These are phyloP conservation scores for Actinomortierella ambigua DNA, from an alignment of 371 early-diverging fungal species.

Conservation along the genomic window DNA sequence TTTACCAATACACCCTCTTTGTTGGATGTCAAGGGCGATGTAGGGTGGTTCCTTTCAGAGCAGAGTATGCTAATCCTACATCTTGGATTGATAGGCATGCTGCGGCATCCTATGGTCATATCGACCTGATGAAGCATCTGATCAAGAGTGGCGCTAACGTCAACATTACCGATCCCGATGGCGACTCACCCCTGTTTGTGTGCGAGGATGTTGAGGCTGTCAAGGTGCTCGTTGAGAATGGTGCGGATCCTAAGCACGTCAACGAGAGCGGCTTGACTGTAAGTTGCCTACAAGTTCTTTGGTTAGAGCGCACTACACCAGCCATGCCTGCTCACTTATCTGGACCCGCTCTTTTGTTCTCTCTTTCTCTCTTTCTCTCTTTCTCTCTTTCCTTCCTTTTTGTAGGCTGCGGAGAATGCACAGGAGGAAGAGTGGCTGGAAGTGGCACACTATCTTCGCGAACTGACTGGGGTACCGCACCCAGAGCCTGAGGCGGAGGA, in stretches of 20 bases:
- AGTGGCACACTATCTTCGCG: conserved; percentile 38
- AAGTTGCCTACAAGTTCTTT: no score
- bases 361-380: no score
- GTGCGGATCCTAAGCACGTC: conserved; percentile 67
- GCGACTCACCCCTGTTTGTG: conserved; percentile 88
- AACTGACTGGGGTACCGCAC: conserved; percentile 37
- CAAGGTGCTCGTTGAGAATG: conserved; percentile 67
- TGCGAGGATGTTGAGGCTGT: conserved; percentile 80
- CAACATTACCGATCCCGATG: conserved; percentile 77
- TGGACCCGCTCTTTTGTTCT: no score
- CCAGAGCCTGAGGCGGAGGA: conserved; percentile 26
- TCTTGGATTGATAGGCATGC: conserved; percentile 56
- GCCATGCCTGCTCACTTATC: no score
- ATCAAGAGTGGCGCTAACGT: conserved; percentile 61
- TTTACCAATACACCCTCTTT: no score
- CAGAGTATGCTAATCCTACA: no score
- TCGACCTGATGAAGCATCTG: conserved; percentile 59
- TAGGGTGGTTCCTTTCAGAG: no score
- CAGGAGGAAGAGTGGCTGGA: conserved; percentile 38
- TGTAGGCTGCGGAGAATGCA: conserved; percentile 40
- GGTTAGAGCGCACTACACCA: no score
- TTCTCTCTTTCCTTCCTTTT: no score
- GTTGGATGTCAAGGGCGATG: no score
- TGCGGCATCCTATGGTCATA: conserved; percentile 70
- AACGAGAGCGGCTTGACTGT: conserved; percentile 32